Base-by-base conservation (phyloP, 179 eudicot species). In the Gypsophila paniculata region DNA sequence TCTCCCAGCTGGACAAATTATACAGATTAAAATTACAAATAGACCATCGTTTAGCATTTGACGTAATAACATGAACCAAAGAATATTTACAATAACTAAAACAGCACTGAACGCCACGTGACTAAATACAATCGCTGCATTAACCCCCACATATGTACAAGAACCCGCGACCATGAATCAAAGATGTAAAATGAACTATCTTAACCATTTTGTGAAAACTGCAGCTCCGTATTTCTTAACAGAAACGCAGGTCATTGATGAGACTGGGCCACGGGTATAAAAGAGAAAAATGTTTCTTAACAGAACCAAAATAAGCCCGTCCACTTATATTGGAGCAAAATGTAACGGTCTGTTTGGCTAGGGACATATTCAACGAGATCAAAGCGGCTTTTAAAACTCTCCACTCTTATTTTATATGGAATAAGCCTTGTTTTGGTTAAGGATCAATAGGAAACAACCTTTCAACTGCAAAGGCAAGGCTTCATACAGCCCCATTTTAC, bases 1-100 rank as follows among this genome's bases (percentile, higher is more conserved):
- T 82, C 85, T 75, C 99, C 99, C 58, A 87, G 79, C 99, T 94
- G 59, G 19, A 70, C 68, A 52, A 59, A 19, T 57, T 8, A 65
- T 17, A 70, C 68, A 52, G 63, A 19, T 57, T 8, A 65, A 53
- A 68, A 38, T 10, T 48, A 29, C 15, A 32, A 26, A 44, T 13
- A 55, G 14, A 32, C 53, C 9, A 71, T 14, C 8, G 48, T 8
- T 71, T 52, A 74, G 60, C 15, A 11, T 74, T n/a, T 48, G 15
- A 32, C 19, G 21, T 69, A 26, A 29, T 29, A 53, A 19, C 23
- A 18, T 49, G 25, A 64, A 65, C 32, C 59, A 18, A 48, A 59
- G 32, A 70, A 13, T 14, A 42, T 2, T 42, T 23, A 66, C 17
- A 63, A 17, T 25, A 51, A 26, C 42, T 18, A 69, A 19, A 66